Conservation (phyloP, 345 rosid genomes). For the Eucalyptus regnans region DNA sequence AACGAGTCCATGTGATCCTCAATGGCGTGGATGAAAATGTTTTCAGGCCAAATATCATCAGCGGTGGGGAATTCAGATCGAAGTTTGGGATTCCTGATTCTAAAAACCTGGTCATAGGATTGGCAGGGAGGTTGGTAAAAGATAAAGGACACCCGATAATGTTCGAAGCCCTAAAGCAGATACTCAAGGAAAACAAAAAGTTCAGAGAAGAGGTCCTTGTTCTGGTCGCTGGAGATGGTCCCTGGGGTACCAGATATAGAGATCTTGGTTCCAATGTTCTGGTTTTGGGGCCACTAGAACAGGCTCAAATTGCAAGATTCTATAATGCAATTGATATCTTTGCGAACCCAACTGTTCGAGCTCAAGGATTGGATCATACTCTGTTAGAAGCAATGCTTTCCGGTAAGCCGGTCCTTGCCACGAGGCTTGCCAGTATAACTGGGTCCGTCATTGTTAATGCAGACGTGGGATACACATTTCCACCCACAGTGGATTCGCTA, state of each 20-base stretch:
- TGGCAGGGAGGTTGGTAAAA: slow-evolving; percentile 88
- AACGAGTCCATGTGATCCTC: slow-evolving; percentile 75
- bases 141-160: slow-evolving; percentile 85
- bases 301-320: slow-evolving; percentile 57
- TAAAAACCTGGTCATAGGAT: slow-evolving; percentile 47
- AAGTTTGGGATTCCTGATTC: slow-evolving; percentile 35
- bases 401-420: slow-evolving; percentile 72
- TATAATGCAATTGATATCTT: slow-evolving; percentile 79
- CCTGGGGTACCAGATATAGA: slow-evolving; percentile 78
- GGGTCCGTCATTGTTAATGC: slow-evolving; percentile 53
- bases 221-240: slow-evolving; percentile 90
- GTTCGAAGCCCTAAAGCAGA: slow-evolving; percentile 61
- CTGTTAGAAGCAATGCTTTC: slow-evolving; percentile 82
- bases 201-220: slow-evolving; percentile 35
- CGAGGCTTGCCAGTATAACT: slow-evolving; percentile 77
- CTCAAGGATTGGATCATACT: slow-evolving; percentile 90
- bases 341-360: slow-evolving; percentile 79
- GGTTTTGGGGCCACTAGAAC: slow-evolving; percentile 79
- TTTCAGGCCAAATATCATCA: slow-evolving; percentile 45
- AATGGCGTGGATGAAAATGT: slow-evolving; percentile 74
- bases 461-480: slow-evolving; percentile 65
- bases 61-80: slow-evolving; percentile 33
- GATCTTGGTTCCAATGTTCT: slow-evolving; percentile 53
- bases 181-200: slow-evolving; percentile 31
- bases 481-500: slow-evolving; percentile 58